A percentile compares a stretch with the other conserved stretches of the same genome.
Evolutionary conservation across 768 basidiomycete genomes (phyloP).

Genomic region (Leucocoprinus sp.): DNA sequence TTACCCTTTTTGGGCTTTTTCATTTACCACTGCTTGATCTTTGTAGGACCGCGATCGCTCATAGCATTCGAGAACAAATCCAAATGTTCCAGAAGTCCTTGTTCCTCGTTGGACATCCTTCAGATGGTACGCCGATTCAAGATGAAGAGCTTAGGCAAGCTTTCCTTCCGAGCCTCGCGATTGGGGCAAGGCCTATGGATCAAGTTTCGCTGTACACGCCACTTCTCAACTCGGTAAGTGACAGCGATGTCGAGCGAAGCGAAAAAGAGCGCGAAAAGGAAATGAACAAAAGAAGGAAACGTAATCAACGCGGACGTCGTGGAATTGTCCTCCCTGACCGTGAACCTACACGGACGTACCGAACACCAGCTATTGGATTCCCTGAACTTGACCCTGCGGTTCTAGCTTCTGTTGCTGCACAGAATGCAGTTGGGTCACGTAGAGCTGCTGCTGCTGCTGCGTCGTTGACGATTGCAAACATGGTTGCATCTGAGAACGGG

Average conservation of each 20-base stretch:
- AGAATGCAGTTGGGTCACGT: slow-evolving; percentile 60
- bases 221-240: slow-evolving; percentile 79
- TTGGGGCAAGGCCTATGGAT: slow-evolving; percentile 65
- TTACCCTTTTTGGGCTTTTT: neutral
- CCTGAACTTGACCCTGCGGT: slow-evolving; percentile 70
- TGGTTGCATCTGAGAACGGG: slow-evolving; percentile 90
- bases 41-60: slow-evolving; percentile 86
- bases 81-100: slow-evolving; percentile 88
- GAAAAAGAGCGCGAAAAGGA: slow-evolving; percentile 96
- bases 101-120: slow-evolving; percentile 81
- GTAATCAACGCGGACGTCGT: slow-evolving; percentile 72
- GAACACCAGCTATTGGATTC: slow-evolving; percentile 83
- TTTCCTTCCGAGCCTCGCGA: slow-evolving; percentile 75
- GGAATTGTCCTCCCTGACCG: slow-evolving; percentile 86
- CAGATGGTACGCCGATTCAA: slow-evolving; percentile 66
- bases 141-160: slow-evolving; percentile 90
- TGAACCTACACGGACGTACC: slow-evolving; percentile 85
- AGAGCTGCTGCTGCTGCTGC: slow-evolving; percentile 85
- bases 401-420: slow-evolving; percentile 55
- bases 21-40: slow-evolving; percentile 1
- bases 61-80: slow-evolving; percentile 93
- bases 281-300: slow-evolving; percentile 73
- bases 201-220: slow-evolving; percentile 81
- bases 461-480: slow-evolving; percentile 77
- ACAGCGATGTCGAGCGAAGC: slow-evolving; percentile 79